phyloP scores from a whole-genome alignment of 1,284 basidiomycete genomes.

The Tremellales sp. region DNA sequence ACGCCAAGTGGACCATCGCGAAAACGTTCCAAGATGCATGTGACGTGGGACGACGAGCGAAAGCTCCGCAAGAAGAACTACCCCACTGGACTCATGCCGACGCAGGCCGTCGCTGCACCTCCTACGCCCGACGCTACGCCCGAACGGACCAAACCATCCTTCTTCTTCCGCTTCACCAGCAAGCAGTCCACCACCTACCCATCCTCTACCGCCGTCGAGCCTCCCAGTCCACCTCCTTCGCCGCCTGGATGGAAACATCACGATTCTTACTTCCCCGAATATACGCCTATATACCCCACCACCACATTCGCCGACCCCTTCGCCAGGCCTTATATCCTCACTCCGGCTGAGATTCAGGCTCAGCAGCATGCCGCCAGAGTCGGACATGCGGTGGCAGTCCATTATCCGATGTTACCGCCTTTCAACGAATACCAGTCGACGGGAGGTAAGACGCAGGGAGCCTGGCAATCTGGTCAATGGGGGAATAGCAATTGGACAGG shows the following conservation, averaged over 20 bases:
- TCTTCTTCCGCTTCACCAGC: not conserved
- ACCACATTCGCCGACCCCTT: not conserved
- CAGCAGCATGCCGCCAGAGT: conserved; percentile 12
- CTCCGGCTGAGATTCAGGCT: conserved; percentile 15
- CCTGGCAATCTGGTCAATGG: conserved; percentile 15
- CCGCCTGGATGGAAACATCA: conserved; percentile 26
- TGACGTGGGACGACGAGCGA: not conserved
- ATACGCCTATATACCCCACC: conserved; percentile 17
- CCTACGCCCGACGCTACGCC: not conserved
- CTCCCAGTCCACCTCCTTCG: conserved; percentile 1
- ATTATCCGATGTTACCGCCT: conserved; percentile 32
- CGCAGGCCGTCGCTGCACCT: too few species aligned
- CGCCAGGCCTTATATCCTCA: conserved; percentile 7
- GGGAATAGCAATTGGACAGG: conserved; percentile 33
- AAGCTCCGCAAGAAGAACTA: not conserved
- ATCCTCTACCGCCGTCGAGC: not conserved
- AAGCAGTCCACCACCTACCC: not conserved
- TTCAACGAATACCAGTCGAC: conserved; percentile 20
- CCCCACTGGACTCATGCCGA: not conserved
- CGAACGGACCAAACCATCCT: not conserved
- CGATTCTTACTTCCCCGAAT: conserved; percentile 34
- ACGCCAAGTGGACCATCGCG: too few species aligned
- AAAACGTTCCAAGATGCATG: not conserved
- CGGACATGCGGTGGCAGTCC: conserved; percentile 22
- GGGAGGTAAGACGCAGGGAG: conserved; percentile 2